phyloP scores from a whole-genome alignment of 2,329 filamentous ascomycete species.

The Diaporthe citri region DNA sequence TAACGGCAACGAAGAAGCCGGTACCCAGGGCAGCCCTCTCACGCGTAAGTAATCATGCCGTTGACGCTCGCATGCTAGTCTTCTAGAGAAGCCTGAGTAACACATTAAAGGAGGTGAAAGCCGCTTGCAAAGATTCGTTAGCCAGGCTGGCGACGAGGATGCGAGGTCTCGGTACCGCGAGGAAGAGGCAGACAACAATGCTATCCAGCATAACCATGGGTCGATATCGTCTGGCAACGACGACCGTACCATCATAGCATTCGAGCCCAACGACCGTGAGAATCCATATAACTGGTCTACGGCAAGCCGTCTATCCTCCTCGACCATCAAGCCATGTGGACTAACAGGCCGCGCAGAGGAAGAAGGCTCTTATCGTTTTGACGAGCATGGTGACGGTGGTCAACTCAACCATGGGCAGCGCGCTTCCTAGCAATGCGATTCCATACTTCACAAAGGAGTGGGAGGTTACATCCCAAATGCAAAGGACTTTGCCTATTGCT shows the following conservation, averaged over 20 bases:
- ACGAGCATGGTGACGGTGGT: slow-evolving; percentile 71
- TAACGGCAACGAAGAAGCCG: neutral
- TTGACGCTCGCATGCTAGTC: neutral
- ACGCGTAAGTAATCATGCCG: slow-evolving; percentile 23
- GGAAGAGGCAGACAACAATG: slow-evolving; percentile 55
- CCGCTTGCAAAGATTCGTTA: slow-evolving; percentile 39
- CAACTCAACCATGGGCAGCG: slow-evolving; percentile 76
- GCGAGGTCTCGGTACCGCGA: slow-evolving; percentile 55
- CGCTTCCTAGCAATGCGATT: slow-evolving; percentile 74
- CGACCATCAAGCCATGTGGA: neutral
- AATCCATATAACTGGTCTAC: slow-evolving; percentile 67
- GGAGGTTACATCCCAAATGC: slow-evolving; percentile 60
- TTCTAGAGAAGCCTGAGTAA: neutral
- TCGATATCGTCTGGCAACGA: slow-evolving; percentile 47
- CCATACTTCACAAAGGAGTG: slow-evolving; percentile 70
- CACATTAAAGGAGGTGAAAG: slow-evolving; percentile 24
- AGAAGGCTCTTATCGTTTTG: slow-evolving; percentile 67
- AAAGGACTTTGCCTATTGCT: slow-evolving; percentile 69
- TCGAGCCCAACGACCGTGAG: slow-evolving; percentile 62
- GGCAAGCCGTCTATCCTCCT: slow-evolving; percentile 42
- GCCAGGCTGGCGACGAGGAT: slow-evolving; percentile 55
- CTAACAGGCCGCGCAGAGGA: slow-evolving; percentile 53
- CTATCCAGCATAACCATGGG: slow-evolving; percentile 43
- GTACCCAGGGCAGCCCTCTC: neutral
- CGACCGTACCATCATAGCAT: slow-evolving; percentile 55